Base-by-base conservation (phyloP, 805 yeast species). In the Starmerella roubikii region DNA sequence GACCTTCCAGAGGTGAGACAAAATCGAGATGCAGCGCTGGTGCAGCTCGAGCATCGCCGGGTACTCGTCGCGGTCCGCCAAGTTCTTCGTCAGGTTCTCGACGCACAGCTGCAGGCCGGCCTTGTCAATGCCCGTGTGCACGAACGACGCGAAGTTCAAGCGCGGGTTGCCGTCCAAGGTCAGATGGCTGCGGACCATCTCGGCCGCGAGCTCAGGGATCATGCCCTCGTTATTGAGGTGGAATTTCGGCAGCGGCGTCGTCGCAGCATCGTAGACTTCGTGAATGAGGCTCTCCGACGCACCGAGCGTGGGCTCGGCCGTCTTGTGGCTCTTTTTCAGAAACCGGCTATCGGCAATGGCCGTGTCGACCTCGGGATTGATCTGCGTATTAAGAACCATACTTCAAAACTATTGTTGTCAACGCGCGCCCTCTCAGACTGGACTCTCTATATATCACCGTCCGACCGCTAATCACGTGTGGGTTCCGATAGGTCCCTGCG, bases 21-120 rank as follows among this genome's bases (percentile, higher is more conserved):
- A 55, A 50, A 85, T 85, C 19, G 84, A 71, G 41, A 85, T 72
- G 60, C 94, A 84, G 49, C 95, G 71, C 45, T 77, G 69, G 45
- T 86, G 93, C 44, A 82, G 54, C 41, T 78, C 88, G 51, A 81
- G 65, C 57, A 85, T 58, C 34, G 85, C 78, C 9, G 96, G 95
- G 57, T 85, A 85, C 65, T 85, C 96, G 56, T 86, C 95, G 51
- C 78, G 78, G 59, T 85, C 96, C 8, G 95, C 94, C 53, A 85
- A 65, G 59, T 85, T 85, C 66, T 86, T 85, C 49, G 81, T 76
- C 43, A 84, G 51, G 57, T 85, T 85, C 57, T 81, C 86, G 20
- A 56, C 34, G 39, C 77, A 69, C 48, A 85, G 67, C 46, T 65
- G 64, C 16, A 60, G 59, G 3, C 78, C 73, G 16, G 59, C 58